A percentile compares a stretch with the other conserved stretches of the same genome.
phyloP scores from a whole-genome alignment of 2,329 filamentous ascomycete species.

The Ustulina deusta region DNA sequence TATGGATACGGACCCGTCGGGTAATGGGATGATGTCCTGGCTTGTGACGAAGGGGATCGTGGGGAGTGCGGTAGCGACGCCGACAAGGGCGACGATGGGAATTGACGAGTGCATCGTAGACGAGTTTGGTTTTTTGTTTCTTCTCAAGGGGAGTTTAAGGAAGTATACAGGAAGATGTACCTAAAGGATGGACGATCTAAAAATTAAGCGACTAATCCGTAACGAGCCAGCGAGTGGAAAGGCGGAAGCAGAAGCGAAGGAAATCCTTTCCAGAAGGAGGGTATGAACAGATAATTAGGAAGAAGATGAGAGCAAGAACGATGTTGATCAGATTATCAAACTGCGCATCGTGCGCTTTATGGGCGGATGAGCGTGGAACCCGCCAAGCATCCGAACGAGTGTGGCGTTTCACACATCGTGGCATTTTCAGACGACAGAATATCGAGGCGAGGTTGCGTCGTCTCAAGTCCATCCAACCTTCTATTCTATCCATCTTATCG shows the following conservation, averaged over 20 bases:
- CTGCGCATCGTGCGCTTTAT: conserved; percentile 36
- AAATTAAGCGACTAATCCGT: conserved; percentile 32
- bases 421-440: conserved; percentile 15
- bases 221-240: conserved; percentile 38
- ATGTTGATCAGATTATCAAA: conserved; percentile 21
- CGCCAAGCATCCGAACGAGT: conserved; percentile 1
- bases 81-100: conserved; percentile 35
- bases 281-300: neutral
- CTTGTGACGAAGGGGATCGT: conserved; percentile 43
- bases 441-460: conserved; percentile 8
- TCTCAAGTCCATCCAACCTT: conserved; percentile 22
- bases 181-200: conserved; percentile 13
- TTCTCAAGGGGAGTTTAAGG: neutral
- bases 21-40: conserved; percentile 34
- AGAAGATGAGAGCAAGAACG: neutral
- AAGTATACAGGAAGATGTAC: neutral
- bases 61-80: conserved; percentile 37
- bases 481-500: neutral
- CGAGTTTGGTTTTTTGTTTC: neutral
- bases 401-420: conserved; percentile 29
- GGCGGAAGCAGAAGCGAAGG: conserved; percentile 34
- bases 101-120: conserved; percentile 34
- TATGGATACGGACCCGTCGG: neutral
- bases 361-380: conserved; percentile 4
- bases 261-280: conserved; percentile 38